Evolutionary conservation across 169 alveolate species (phyloP).

Genomic region (Eimeria praecox): DNA sequence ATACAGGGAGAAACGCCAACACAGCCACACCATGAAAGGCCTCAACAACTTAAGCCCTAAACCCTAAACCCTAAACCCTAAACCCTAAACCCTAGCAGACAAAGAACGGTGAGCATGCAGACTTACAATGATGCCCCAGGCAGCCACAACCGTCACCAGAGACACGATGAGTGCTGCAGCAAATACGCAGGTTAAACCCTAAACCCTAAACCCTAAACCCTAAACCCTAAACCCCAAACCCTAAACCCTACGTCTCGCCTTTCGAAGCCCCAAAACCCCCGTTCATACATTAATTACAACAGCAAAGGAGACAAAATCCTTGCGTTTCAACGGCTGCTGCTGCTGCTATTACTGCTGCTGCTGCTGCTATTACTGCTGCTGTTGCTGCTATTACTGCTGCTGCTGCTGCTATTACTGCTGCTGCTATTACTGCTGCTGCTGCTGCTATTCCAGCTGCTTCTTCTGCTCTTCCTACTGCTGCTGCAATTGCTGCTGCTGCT

Average conservation of each 20-base stretch:
- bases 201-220: background rate
- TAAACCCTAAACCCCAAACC: background rate
- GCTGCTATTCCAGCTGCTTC: background rate
- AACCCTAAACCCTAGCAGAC: background rate
- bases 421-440: background rate
- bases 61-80: background rate
- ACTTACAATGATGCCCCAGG: slow-evolving; percentile 55
- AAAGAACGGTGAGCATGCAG: background rate
- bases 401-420: background rate
- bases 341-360: background rate
- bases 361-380: background rate
- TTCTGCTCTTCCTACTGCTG: background rate
- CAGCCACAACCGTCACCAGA: slow-evolving; percentile 35
- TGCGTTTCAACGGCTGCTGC: background rate
- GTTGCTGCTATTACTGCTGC: background rate
- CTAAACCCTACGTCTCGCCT: background rate
- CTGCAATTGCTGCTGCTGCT: background rate
- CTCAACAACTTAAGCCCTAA: background rate
- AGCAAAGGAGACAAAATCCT: background rate
- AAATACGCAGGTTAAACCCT: background rate
- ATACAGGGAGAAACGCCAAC: background rate
- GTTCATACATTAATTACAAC: background rate
- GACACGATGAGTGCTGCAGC: slow-evolving; percentile 40
- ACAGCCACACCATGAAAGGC: no score
- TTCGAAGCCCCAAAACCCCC: background rate